phyloP scores from a whole-genome alignment of 2,329 filamentous ascomycete species.

The Claviceps sp. region DNA sequence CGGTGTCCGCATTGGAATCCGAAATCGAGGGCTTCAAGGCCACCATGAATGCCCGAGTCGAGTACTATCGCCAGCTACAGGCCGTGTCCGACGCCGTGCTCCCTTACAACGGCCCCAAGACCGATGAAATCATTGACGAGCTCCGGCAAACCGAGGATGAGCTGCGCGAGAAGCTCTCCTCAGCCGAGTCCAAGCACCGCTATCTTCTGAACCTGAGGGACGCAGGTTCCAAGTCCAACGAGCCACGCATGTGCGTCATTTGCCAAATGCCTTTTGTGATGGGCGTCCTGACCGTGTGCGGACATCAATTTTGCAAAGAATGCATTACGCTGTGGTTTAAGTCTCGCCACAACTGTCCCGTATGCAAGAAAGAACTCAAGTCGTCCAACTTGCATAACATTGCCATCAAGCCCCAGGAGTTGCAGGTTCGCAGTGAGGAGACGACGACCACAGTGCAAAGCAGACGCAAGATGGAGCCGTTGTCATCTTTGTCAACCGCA shows the following conservation, averaged over 20 bases:
- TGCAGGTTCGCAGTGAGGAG: constrained; percentile 44
- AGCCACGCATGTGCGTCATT: constrained; percentile 68
- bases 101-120: constrained; percentile 51
- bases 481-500: constrained; percentile 7
- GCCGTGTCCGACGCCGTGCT: constrained; percentile 78
- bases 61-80: constrained; percentile 85
- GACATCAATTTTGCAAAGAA: constrained; percentile 83
- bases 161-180: constrained; percentile 44
- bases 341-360: constrained; percentile 62
- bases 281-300: constrained; percentile 77
- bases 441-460: constrained; percentile 3
- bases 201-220: constrained; percentile 49
- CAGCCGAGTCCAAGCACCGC: constrained; percentile 57
- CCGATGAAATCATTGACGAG: constrained; percentile 32
- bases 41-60: constrained; percentile 73
- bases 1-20: constrained; percentile 37
- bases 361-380: constrained; percentile 62
- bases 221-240: constrained; percentile 47
- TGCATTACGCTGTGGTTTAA: constrained; percentile 73
- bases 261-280: constrained; percentile 64
- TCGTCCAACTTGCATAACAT: constrained; percentile 69
- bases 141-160: constrained; percentile 22
- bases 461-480: constrained; percentile 8
- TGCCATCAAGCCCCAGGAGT: constrained; percentile 62
- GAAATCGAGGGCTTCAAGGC: constrained; percentile 65